Evolutionary conservation across 2,329 filamentous ascomycete species (phyloP).

Genomic region (Thielaviopsis euricoi): DNA sequence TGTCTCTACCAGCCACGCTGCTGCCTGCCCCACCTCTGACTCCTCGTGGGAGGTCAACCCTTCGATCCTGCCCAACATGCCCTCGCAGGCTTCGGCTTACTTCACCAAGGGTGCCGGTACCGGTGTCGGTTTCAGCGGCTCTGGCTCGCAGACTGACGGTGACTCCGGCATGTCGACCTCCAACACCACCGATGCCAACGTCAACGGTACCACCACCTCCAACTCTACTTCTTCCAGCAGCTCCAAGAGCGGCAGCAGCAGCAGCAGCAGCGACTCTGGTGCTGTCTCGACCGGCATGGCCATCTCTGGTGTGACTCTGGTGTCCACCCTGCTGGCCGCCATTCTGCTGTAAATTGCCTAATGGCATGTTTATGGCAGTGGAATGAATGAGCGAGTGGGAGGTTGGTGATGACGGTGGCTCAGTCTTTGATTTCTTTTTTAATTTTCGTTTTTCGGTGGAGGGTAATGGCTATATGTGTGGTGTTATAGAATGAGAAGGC

Average conservation of each 20-base stretch:
- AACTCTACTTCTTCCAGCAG: slow-evolving; percentile 15
- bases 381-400: too few species aligned
- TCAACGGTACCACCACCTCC: slow-evolving; percentile 6
- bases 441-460: slow-evolving; percentile 2
- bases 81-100: slow-evolving; percentile 32
- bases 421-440: not conserved
- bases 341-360: slow-evolving; percentile 21
- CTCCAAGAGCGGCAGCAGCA: not conserved
- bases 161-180: slow-evolving; percentile 30
- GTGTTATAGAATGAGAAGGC: too few species aligned
- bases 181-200: slow-evolving; percentile 20
- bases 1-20: slow-evolving; percentile 28
- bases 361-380: not conserved
- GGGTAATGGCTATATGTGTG: not conserved
- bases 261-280: slow-evolving; percentile 17
- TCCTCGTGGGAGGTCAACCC: slow-evolving; percentile 34
- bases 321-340: slow-evolving; percentile 24
- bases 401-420: not conserved
- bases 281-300: slow-evolving; percentile 18
- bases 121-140: slow-evolving; percentile 35
- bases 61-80: slow-evolving; percentile 34
- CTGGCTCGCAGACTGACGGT: slow-evolving; percentile 36
- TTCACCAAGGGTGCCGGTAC: slow-evolving; percentile 35
- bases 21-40: slow-evolving; percentile 33
- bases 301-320: slow-evolving; percentile 20